These are phyloP conservation scores for Taxillus chinensis DNA, from an alignment of 164 flowering plant species.

Conservation along the genomic window DNA sequence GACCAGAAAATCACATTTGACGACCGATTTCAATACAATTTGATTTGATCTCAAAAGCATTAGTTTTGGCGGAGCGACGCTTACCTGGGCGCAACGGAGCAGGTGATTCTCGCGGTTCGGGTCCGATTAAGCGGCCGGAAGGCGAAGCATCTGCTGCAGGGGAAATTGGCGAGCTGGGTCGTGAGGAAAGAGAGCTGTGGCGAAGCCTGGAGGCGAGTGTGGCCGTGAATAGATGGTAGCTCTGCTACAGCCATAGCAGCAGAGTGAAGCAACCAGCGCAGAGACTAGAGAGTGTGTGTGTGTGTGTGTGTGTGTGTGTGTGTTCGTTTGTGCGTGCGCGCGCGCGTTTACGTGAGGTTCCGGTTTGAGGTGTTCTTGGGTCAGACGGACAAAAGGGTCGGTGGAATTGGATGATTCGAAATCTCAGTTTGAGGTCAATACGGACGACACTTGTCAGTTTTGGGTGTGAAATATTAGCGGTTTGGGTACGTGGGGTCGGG, in stretches of 20 bases:
- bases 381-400: neutral
- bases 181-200: slow-evolving; percentile 35
- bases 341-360: too few relatives aligned
- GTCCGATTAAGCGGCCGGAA: slow-evolving; percentile 15
- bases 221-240: slow-evolving; percentile 28
- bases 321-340: neutral
- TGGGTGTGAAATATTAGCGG: neutral
- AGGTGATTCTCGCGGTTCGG: slow-evolving; percentile 23
- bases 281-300: neutral
- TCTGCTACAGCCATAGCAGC: slow-evolving; percentile 53
- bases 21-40: too few relatives aligned
- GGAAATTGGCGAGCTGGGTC: slow-evolving; percentile 19
- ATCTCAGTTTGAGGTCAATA: slow-evolving; percentile 23
- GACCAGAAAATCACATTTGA: too few relatives aligned
- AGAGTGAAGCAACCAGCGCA: neutral
- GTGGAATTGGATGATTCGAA: slow-evolving; percentile 8
- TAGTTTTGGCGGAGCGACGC: slow-evolving; percentile 1
- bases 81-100: slow-evolving; percentile 65
- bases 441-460: slow-evolving; percentile 32
- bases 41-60: neutral
- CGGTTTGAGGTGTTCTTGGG: too few relatives aligned
- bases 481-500: too few relatives aligned
- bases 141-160: slow-evolving; percentile 2
- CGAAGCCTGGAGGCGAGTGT: slow-evolving; percentile 19
- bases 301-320: too few relatives aligned